Base-by-base conservation (phyloP, 2,329 filamentous ascomycete genomes). In the Claviceps sp. region DNA sequence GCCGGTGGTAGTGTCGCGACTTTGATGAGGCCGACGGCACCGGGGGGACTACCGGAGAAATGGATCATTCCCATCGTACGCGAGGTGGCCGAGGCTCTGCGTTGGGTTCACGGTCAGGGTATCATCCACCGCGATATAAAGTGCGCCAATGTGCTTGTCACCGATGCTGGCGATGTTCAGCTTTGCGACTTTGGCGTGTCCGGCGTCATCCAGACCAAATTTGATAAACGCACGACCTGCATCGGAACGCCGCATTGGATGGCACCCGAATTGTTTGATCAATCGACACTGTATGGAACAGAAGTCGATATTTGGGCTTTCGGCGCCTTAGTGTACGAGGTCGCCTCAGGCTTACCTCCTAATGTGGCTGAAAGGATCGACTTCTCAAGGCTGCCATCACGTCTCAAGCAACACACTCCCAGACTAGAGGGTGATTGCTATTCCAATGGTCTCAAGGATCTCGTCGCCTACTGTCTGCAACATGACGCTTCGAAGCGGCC, bases 161-260 rank as follows among this genome's bases (percentile, higher is more conserved):
- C 83, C 5, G 86, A 91, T 65, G 76, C 81, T 38, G 87, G 87
- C 26, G 72, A 79, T 30, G 84, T 93, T 7, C 87, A 93, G 64
- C 76, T 93, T 37, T 89, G 86, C 62, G 87, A 93, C 63, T 93
- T 93, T 65, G 87, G 88, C 57, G 86, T 93, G 47, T 85, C 87
- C 34, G 86, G 85, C 45, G 79, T 88, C 47, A 78, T 90, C 52
- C 85, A 90, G 63, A 84, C 76, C 43, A 84, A 86, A 58, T 76
- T 82, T 51, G 82, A 86, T 60, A 93, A 93, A 67, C 75, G 86
- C 50, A 84, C 84, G 4, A 91, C 87, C 1, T 84, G 91, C 48
- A 85, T 91, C 52, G 87, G 87, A 22, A 93, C 88, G 0, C 84
- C 84, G 3, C 82, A 90, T 65, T 93, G 86, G 85, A 90, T 93